Conservation (phyloP, 164 flowering plant genomes). For the Buxus sempervirens region DNA sequence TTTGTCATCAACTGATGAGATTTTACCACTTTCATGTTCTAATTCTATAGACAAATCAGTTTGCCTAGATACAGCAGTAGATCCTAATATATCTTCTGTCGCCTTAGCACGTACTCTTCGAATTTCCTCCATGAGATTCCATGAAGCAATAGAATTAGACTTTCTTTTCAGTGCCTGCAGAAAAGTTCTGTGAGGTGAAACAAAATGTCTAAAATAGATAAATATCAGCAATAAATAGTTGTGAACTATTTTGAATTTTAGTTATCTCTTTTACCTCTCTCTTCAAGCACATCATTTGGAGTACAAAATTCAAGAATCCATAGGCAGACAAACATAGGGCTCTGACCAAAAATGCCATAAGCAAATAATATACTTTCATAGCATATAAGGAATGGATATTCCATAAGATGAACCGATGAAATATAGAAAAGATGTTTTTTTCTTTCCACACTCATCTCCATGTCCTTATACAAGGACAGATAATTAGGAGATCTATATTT, state of each 20-base stretch:
- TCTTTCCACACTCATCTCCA: no score
- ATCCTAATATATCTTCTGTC: constrained; percentile 51
- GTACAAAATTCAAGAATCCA: no score
- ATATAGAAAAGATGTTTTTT: no score
- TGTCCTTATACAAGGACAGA: no score
- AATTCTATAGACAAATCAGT: constrained; percentile 27
- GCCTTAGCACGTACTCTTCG: constrained; percentile 78
- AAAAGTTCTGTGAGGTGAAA: neutral
- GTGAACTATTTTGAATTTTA: neutral
- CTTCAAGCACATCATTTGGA: no score
- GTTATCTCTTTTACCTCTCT: no score
- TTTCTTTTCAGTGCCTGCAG: constrained; percentile 37
- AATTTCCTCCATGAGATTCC: constrained; percentile 64
- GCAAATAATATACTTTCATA: no score
- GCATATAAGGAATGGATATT: no score
- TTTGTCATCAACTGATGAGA: constrained; percentile 14
- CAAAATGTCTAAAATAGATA: neutral
- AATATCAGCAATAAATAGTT: neutral
- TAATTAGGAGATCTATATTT: no score
- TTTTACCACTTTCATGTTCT: constrained; percentile 19
- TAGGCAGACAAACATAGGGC: no score
- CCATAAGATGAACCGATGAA: no score
- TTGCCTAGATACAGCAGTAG: constrained; percentile 28
- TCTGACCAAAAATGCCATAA: no score
- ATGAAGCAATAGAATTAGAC: constrained; percentile 42